A percentile compares a stretch with the other conserved stretches of the same genome.
phyloP scores from a whole-genome alignment of 2,329 filamentous ascomycete genomes.

The Cercospora nicotianae region DNA sequence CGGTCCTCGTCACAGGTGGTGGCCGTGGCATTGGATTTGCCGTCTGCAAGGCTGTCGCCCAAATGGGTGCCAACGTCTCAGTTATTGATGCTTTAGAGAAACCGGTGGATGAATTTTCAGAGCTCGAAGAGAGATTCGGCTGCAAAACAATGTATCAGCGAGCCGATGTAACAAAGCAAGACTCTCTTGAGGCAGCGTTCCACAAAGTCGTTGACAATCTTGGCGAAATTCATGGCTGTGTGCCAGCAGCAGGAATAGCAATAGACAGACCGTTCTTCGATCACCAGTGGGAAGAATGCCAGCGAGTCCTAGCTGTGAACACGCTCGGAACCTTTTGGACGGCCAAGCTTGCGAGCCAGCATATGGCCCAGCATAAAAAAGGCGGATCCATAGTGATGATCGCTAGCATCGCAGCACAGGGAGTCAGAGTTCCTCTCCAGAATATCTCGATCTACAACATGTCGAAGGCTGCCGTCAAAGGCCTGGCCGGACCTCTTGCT shows the following conservation, averaged over 20 bases:
- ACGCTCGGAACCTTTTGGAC: conserved; percentile 37
- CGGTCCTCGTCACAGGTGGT: conserved; percentile 45
- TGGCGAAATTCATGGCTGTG: conserved; percentile 19
- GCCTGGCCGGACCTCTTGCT: conserved; percentile 31
- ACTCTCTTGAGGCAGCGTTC: conserved; percentile 12
- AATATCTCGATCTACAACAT: conserved; percentile 33
- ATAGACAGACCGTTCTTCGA: conserved; percentile 35
- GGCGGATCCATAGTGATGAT: conserved; percentile 35
- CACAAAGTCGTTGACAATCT: conserved; percentile 5
- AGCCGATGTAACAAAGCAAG: conserved; percentile 14
- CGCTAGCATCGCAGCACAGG: conserved; percentile 33
- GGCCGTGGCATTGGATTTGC: conserved; percentile 44
- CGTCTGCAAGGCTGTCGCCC: conserved; percentile 10
- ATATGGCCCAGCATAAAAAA: conserved; percentile 29
- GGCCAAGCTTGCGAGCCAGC: conserved; percentile 38
- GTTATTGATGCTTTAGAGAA: conserved; percentile 6
- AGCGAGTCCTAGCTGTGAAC: conserved; percentile 39
- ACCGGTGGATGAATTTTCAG: conserved; percentile 4
- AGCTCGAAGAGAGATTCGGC: neutral
- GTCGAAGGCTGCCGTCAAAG: conserved; percentile 32
- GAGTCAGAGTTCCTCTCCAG: conserved; percentile 29
- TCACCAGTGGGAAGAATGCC: conserved; percentile 26
- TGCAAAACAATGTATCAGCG: conserved; percentile 16
- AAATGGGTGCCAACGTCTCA: conserved; percentile 8
- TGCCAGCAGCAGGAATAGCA: conserved; percentile 36